Conservation (phyloP, 768 basidiomycete genomes). For the Tricholomella constricta region DNA sequence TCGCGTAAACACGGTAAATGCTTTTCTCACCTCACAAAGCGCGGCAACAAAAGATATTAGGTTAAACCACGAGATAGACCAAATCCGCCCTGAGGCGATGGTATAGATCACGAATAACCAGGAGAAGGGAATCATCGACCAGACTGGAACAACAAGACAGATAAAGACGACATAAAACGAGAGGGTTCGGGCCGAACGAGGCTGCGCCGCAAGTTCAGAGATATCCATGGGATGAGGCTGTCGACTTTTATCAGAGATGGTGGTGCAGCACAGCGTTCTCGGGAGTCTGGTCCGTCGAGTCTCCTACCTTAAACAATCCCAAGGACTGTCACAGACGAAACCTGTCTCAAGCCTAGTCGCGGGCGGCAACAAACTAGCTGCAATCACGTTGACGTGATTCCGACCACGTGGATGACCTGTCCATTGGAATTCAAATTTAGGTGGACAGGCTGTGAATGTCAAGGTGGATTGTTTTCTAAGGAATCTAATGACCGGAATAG, state of each 20-base stretch:
- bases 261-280: no score
- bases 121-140: constrained; percentile 60
- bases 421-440: no score
- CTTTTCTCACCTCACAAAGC: constrained; percentile 56
- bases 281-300: no score
- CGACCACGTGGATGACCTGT: constrained; percentile 15
- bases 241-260: no score
- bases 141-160: constrained; percentile 60
- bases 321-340: no score
- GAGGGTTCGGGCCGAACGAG: constrained; percentile 39
- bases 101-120: constrained; percentile 65
- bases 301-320: no score
- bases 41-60: constrained; percentile 48
- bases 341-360: no score
- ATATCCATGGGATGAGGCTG: constrained; percentile 32
- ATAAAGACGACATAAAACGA: constrained; percentile 65
- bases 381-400: constrained; percentile 13
- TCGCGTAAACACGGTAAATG: neutral
- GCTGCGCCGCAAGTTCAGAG: constrained; percentile 39
- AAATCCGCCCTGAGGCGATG: constrained; percentile 44
- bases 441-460: no score
- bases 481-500: no score
- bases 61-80: constrained; percentile 40
- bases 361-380: neutral
- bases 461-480: no score